These are phyloP conservation scores for Prunus kanzakura DNA, from an alignment of 306 rosid species.

Conservation along the genomic window DNA sequence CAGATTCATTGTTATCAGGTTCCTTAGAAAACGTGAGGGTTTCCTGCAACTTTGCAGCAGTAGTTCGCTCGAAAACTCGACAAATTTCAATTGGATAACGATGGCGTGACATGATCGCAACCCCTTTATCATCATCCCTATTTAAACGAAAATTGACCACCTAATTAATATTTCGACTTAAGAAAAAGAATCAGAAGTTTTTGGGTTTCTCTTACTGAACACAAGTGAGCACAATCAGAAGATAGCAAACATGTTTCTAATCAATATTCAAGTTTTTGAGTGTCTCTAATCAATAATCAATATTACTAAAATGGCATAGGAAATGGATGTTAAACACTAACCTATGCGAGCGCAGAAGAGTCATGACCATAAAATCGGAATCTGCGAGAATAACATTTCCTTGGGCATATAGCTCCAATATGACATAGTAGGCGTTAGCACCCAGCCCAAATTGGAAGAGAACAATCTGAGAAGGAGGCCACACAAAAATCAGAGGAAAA, in stretches of 20 bases:
- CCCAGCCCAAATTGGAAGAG: constrained; percentile 97
- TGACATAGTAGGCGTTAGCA: constrained; percentile 77
- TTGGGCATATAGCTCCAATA: constrained; percentile 92
- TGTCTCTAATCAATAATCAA: too few relatives aligned
- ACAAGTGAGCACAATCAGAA: constrained; percentile 1
- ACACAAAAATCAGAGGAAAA: background rate
- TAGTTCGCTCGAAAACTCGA: constrained; percentile 76
- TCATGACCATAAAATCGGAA: constrained; percentile 77
- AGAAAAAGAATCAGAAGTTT: background rate
- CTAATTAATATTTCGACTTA: background rate
- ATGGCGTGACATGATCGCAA: constrained; percentile 97
- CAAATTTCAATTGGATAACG: constrained; percentile 91
- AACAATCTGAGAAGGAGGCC: constrained; percentile 48
- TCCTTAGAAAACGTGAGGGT: constrained; percentile 54
- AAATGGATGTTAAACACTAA: constrained; percentile 12
- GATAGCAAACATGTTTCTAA: background rate
- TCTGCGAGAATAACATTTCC: constrained; percentile 90
- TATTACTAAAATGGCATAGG: background rate
- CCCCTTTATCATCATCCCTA: constrained; percentile 97
- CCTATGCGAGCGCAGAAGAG: constrained; percentile 99
- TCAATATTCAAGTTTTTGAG: background rate
- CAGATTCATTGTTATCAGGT: constrained; percentile 35
- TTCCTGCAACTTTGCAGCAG: constrained; percentile 55
- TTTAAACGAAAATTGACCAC: constrained; percentile 20
- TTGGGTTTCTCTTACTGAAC: background rate